Evolutionary conservation across 768 basidiomycete species (phyloP), one percentile per base, ranked within the genome.

Genomic region (Lentinula guzmanii): DNA sequence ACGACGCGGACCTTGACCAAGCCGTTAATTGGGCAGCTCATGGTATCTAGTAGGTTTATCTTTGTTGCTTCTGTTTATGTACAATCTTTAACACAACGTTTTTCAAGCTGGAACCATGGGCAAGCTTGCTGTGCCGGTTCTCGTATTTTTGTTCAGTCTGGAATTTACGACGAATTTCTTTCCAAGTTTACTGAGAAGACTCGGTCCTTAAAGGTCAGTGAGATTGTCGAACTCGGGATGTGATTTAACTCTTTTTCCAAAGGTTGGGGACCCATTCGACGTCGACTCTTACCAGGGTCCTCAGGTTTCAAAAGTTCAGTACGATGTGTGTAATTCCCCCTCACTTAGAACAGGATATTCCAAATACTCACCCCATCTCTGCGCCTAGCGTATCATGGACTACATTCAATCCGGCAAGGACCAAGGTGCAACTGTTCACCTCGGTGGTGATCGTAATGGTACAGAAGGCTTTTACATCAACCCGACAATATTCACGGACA

Each of bases 401-500:
- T 93, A 92, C 76, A 93, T 95, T 70, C 70, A 90, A 31, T 82
- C 85, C 8, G 93, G 92, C 2, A 88, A 84, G 69, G 69, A 80
- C 13, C 81, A 85, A 21, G 93, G 92, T 21, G 92, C 91, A 0
- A 89, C 71, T 15, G 72, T 89, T 6, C 79, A 83, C 65, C 60
- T 74, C 2, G 92, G 91, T 7, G 91, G 92, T 21, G 73, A 75
- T 53, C 75, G 76, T 37, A 70, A 74, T 63, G 84, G 83, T 18
- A 72, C 65, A 1, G 81, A 83, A 62, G 86, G 80, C 0, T 92
- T 79, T 77, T 93, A 86, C 72, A 82, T 94, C 70, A 61, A 77
- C 62, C 92, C 89, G 1, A 93, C 93, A 9, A 80, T 93, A 66
- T 88, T 92, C 74, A 84, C 86, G 9, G 78, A 90, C 66, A 79